phyloP scores from a whole-genome alignment of 1,139 yeast genomes.

The Saccharomyces hybrid region DNA sequence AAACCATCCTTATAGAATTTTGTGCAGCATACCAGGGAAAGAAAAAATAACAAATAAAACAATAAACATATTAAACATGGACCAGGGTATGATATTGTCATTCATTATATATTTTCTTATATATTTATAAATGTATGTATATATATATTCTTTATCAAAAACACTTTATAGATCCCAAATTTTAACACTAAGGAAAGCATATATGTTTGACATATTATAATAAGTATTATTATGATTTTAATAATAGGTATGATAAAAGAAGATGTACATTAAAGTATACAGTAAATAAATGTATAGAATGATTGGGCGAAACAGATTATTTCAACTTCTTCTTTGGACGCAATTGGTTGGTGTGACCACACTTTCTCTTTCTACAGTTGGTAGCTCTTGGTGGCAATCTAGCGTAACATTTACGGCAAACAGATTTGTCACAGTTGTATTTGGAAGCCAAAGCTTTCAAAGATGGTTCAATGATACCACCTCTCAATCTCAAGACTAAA shows the following conservation, averaged over 20 bases:
- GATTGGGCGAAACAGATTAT: constrained; percentile 45
- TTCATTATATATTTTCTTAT: not conserved
- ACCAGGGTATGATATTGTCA: not conserved
- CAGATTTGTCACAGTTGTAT: constrained; percentile 98
- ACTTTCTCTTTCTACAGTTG: constrained; percentile 99
- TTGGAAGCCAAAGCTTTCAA: constrained; percentile 98
- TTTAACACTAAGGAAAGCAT: not conserved
- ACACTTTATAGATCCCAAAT: not conserved
- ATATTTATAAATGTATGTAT: not conserved
- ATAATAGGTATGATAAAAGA: not conserved
- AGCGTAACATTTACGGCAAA: constrained; percentile 99
- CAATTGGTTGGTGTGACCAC: constrained; percentile 99
- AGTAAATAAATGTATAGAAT: constrained; percentile 10
- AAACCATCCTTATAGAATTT: constrained; percentile 38
- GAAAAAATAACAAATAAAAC: constrained; percentile 2
- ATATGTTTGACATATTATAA: not conserved
- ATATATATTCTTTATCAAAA: not conserved
- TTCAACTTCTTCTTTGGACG: constrained; percentile 99
- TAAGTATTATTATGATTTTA: not conserved
- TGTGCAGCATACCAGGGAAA: constrained; percentile 10
- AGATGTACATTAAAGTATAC: constrained; percentile 6
- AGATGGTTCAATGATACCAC: constrained; percentile 98
- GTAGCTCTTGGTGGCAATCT: constrained; percentile 99
- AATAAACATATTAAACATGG: not conserved
- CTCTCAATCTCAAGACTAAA: constrained; percentile 83